These are phyloP conservation scores for Penstemon eatonii DNA, from an alignment of 257 asterid genomes.

Conservation along the genomic window DNA sequence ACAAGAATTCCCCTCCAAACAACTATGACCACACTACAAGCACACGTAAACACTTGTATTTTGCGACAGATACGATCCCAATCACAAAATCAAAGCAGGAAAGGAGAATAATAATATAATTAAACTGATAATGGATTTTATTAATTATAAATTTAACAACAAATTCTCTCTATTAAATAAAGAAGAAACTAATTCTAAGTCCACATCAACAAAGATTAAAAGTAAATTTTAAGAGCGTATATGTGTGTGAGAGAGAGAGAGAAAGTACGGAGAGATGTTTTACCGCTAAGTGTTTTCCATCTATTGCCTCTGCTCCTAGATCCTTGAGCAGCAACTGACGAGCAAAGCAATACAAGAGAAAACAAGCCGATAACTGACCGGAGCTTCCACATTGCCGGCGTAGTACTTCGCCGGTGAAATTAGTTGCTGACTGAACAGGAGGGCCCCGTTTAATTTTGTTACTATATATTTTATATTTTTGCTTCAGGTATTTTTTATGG, in stretches of 20 bases:
- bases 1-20: too few relatives aligned
- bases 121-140: too few relatives aligned
- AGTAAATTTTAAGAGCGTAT: too few relatives aligned
- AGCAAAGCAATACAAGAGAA: conserved; percentile 42
- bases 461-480: not conserved
- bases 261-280: conserved; percentile 2
- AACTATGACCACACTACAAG: too few relatives aligned
- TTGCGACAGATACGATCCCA: too few relatives aligned
- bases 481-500: not conserved
- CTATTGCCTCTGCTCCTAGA: conserved; percentile 38
- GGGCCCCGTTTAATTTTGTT: not conserved
- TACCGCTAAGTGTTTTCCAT: conserved; percentile 77
- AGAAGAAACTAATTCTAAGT: too few relatives aligned
- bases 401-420: conserved; percentile 12
- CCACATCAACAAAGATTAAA: too few relatives aligned
- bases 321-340: conserved; percentile 59
- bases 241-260: not conserved
- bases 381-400: conserved; percentile 65
- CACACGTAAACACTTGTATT: too few relatives aligned
- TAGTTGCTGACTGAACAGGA: conserved; percentile 3
- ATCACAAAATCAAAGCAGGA: too few relatives aligned
- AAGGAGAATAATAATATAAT: too few relatives aligned
- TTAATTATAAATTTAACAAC: too few relatives aligned
- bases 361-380: conserved; percentile 33
- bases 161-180: too few relatives aligned